Base-by-base conservation (phyloP, 2,329 filamentous ascomycete genomes). In the Colletotrichum sp. region DNA sequence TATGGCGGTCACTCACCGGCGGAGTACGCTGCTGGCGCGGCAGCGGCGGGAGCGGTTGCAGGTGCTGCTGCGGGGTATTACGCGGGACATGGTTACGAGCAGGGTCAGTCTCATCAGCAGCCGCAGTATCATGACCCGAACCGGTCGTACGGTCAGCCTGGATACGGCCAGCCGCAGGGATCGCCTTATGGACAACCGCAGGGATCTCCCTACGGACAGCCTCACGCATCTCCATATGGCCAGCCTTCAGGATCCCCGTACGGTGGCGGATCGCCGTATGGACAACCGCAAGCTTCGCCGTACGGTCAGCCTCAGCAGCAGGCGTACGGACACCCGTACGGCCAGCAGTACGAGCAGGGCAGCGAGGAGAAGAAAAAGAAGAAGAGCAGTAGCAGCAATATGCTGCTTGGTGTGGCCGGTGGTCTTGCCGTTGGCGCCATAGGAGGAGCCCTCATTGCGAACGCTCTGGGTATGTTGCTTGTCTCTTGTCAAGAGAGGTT, bases 391-490 rank as follows among this genome's bases (percentile, higher is more conserved):
- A 86, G 86, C 70, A 88, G 88, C 44, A 88, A 89, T 79, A 86
- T 91, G 79, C 81, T 92, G 24, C 84, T 90, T 48, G 91, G 88
- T 26, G 92, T 89, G 68, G 89, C 89, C 8, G 92, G 88, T 59
- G 92, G 92, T 80, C 77, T 92, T 32, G 91, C 90, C 1, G 84
- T 88, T 10, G 90, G 90, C 77, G 89, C 87, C 59, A 81, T 91
- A 39, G 92, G 89, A 13, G 92, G 91, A 63, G 92, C 90, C 6
- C 80, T 92, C 44, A 82, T 93, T 72, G 89, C 88, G 15, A 86
- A 92, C 80, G 89, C 89, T 69, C 77, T 92, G 16, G 84, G 92
- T 93, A 86, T 74, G 88, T 85, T 10, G 2, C 16, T 32, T 13
- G 8, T 15, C 0, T 9, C n/a, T 30, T 22, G 0, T 5, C 13